Evolutionary conservation across 257 asterid species (phyloP), one percentile per base, ranked within the genome.

Genomic region (Avicennia marina): DNA sequence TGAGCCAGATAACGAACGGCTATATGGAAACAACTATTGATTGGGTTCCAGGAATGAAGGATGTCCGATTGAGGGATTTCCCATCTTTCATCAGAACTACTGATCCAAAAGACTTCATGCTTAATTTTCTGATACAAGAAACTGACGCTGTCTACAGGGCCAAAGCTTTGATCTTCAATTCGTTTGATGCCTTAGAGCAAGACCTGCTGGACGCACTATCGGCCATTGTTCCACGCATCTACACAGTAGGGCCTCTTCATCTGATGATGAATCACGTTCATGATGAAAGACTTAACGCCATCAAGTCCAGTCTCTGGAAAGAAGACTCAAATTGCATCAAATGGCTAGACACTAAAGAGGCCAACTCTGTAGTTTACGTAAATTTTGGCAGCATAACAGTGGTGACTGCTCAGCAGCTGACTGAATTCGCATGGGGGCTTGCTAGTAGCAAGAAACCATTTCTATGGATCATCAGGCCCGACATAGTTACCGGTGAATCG

Each of bases 21-120:
- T 77, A 80, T 68, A 56, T 83, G 1, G 78, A 72, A 1, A 72
- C 70, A 7, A 24, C 3, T 0, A 7, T 66, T 7, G 70, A 72
- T 8, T 67, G 77, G 76, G 32, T 74, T 9, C 69, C 74, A 0
- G 90, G 90, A 47, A 77, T 77, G 76, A 67, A 72, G 19, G 51
- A 69, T 34, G 45, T 82, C 1, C 17, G 63, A n/a, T 38, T 82
- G 4, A 63, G 68, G 49, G 90, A 82, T 42, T 34, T 82, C 29
- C 87, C 90, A 2, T 62, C 79, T 18, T 82, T 79, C 72, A 55
- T 82, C 56, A 25, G 90, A 42, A 82, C 87, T 10, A 77, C 81
- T 0, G 78, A 78, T 11, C 58, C 42, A 0, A 53, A 74, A 1
- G 90, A 82, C 61, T 4, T 16, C 7, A 58, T 76, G 77, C 16